These are phyloP conservation scores for Nigrograna mackinnonii DNA, from an alignment of 2,329 filamentous ascomycete genomes.

Conservation along the genomic window DNA sequence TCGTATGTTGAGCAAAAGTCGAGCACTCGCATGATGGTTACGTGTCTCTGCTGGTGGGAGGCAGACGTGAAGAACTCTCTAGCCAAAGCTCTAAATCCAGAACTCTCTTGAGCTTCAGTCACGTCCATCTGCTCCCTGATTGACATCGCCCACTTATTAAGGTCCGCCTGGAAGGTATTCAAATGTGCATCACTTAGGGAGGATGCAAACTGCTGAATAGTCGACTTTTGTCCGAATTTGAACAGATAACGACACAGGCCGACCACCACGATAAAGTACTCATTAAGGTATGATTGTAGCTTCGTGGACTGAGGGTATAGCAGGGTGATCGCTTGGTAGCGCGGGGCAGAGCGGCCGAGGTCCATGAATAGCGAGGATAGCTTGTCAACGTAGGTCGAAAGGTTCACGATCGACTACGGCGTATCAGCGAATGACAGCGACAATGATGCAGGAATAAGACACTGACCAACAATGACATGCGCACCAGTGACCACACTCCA, in stretches of 20 bases:
- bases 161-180: slow-evolving; percentile 32
- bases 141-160: slow-evolving; percentile 41
- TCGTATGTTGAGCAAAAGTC: slow-evolving; percentile 48
- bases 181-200: slow-evolving; percentile 34
- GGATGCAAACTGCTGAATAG: slow-evolving; percentile 30
- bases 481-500: slow-evolving; percentile 50
- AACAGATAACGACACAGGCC: slow-evolving; percentile 42
- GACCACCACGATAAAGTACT: slow-evolving; percentile 49
- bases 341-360: slow-evolving; percentile 44
- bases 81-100: slow-evolving; percentile 21
- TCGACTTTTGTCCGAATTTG: slow-evolving; percentile 34
- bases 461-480: slow-evolving; percentile 46
- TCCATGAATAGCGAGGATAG: slow-evolving; percentile 46
- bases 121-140: slow-evolving; percentile 43
- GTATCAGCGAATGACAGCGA: too few relatives aligned
- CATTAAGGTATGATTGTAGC: slow-evolving; percentile 39
- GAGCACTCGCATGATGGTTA: slow-evolving; percentile 32
- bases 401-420: slow-evolving; percentile 30
- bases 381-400: slow-evolving; percentile 43
- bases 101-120: slow-evolving; percentile 26
- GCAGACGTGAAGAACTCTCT: slow-evolving; percentile 14
- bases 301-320: slow-evolving; percentile 45
- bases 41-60: slow-evolving; percentile 9
- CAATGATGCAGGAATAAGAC: too few relatives aligned
- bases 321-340: slow-evolving; percentile 42